A percentile compares a stretch with the other conserved stretches of the same genome.
phyloP scores from a whole-genome alignment of 2,329 filamentous ascomycete species.

The Colletotrichum paranaense region DNA sequence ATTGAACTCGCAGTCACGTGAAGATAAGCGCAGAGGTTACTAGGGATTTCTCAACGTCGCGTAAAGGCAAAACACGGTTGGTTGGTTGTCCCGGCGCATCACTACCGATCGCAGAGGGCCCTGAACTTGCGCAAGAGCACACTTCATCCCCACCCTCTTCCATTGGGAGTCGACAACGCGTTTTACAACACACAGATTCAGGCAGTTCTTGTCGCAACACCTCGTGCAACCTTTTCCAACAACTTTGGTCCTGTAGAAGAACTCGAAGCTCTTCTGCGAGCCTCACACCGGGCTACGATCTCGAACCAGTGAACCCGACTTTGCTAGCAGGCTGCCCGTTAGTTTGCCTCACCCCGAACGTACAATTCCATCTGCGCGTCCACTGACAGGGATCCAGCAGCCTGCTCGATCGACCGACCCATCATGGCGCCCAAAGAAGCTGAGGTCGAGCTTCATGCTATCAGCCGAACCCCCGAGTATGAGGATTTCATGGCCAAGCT shows the following conservation, averaged over 20 bases:
- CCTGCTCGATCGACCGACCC: background rate
- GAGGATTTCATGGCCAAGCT: slow-evolving; percentile 82
- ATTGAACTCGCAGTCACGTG: slow-evolving; percentile 4
- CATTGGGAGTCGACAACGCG: background rate
- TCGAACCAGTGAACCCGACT: background rate
- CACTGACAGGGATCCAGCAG: background rate
- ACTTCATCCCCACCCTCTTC: background rate
- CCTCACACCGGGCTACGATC: background rate
- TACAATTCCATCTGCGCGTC: too few relatives aligned
- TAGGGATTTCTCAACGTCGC: slow-evolving; percentile 31
- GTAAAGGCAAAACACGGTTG: slow-evolving; percentile 33
- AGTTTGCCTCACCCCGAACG: background rate
- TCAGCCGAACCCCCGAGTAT: slow-evolving; percentile 77
- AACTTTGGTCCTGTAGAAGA: background rate
- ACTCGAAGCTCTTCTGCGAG: slow-evolving; percentile 1
- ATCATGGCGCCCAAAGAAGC: slow-evolving; percentile 32
- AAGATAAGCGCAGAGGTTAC: slow-evolving; percentile 3
- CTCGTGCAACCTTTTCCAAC: background rate
- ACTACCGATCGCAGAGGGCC: slow-evolving; percentile 33
- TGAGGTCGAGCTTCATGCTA: slow-evolving; percentile 54
- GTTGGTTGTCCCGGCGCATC: slow-evolving; percentile 24
- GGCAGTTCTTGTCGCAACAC: background rate
- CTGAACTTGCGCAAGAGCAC: slow-evolving; percentile 23
- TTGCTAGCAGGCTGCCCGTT: background rate
- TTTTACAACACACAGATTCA: background rate